Base-by-base conservation (phyloP, 768 basidiomycete genomes). In the Amanita pallidorosea region DNA sequence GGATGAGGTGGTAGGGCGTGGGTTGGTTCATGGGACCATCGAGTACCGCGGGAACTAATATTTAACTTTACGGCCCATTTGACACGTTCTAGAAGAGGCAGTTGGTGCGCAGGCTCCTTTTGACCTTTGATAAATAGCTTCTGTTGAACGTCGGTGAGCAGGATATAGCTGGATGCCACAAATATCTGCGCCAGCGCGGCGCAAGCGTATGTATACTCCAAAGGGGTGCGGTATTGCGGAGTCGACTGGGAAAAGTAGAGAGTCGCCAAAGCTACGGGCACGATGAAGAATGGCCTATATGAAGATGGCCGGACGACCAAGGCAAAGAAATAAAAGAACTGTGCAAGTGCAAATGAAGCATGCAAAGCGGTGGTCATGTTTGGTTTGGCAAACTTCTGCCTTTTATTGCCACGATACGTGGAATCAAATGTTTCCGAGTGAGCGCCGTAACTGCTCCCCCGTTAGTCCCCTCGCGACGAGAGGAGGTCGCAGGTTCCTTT, bases 11-110 rank as follows among this genome's bases (percentile, higher is more conserved):
- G 53, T 55, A 60, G 49, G 4, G 45, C 34, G 46, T 56, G 15
- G 15, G 54, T 56, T 5, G 61, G 60, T 53, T 65, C 63, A 44
- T 66, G 63, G 8, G 60, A 56, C 67, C 67, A 70, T 25, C 67
- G 63, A 11, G 69, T 59, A 7, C 68, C 65, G 29, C 69, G 60
- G 1, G 61, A 60, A 36, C 60, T 67, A 29, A 56, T 53, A 37
- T 58, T 57, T 17, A 70, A 57, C 31, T 61, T 57, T 20, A 58
- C 45, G n/a, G 64, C 61, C 68, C 69, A 69, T 45, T 53, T 53
- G 4, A 64, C 17, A 2, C 66, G 44, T 29, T 15, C 36, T 17
- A 45, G 34, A 9, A 52, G 51, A 11, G 64, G 38, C 11, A 47
- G 45, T 11, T 7, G 45, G 17, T 17, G 38, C 7, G 46, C 46